Evolutionary conservation across 2,329 filamentous ascomycete species (phyloP), one percentile per base, ranked within the genome.

Genomic region (Penicillium sp.): DNA sequence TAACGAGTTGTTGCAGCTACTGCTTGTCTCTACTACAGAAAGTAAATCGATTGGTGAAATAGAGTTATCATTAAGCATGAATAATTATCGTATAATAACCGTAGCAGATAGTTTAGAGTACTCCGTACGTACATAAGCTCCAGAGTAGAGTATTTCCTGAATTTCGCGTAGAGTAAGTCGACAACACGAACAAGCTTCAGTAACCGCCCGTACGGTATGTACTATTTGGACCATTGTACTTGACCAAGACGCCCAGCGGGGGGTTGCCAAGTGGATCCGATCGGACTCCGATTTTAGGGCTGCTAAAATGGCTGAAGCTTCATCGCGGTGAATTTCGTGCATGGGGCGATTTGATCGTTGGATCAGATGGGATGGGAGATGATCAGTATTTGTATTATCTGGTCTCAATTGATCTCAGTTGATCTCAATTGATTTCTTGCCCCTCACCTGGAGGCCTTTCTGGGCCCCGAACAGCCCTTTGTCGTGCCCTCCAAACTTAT

Each of bases 271-370:
- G 54, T 58, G 56, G 56, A 51, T 35, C 54, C 42, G 38, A 55
- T 55, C 53, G 53, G 38, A 13, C 53, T 42, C 53, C 38, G 35
- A 37, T 55, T 55, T 55, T 55, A 44, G 53, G 53, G 38, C 53
- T 55, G 53, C 40, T 26, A 28, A 35, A 42, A 42, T 30, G 37
- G 37, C 53, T 28, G 37, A 33, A 35, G 28, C 17, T 51, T 35
- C 10, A 15, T 8, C n/a, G 28, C 47, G n/a, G 7, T 51, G 47
- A 22, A 19, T 51, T 51, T 51, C 28, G n/a, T 51, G 47, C 33
- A 33, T 54, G 19, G 35, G 22, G 26, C 24, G 45, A 30, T n/a
- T 8, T n/a, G 45, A n/a, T 26, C 10, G 26, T 17, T n/a, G 4
- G 12, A 53, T 53, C 15, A 17, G 37, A 37, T 28, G 47, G 12